Evolutionary conservation across 306 rosid species (phyloP).

Genomic region (Alnus glutinosa): DNA sequence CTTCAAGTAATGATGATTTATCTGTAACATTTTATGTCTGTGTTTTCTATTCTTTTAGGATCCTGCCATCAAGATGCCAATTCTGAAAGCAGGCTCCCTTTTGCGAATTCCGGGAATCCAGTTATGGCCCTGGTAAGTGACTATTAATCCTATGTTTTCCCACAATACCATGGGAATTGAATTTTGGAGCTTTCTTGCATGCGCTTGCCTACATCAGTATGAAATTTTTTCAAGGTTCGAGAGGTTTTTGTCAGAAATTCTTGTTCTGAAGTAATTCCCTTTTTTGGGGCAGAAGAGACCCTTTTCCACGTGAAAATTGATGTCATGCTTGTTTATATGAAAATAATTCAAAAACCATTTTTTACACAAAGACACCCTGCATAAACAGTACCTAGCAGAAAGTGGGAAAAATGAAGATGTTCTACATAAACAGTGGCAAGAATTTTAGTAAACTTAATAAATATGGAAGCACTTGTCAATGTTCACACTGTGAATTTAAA

Average conservation of each 20-base stretch:
- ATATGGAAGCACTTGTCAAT: neutral
- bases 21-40: slow-evolving; percentile 35
- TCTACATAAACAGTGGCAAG: neutral
- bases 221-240: neutral
- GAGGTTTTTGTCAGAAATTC: neutral
- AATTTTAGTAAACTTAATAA: too few relatives aligned
- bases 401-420: too few relatives aligned
- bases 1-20: slow-evolving; percentile 17
- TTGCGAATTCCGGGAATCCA: slow-evolving; percentile 95
- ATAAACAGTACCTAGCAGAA: neutral
- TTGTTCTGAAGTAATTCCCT: neutral
- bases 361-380: neutral
- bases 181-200: neutral
- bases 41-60: slow-evolving; percentile 44
- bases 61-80: slow-evolving; percentile 51
- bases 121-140: slow-evolving; percentile 93
- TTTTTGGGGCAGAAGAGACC: too few relatives aligned
- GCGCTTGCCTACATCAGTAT: neutral
- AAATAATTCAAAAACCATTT: neutral
- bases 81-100: slow-evolving; percentile 69
- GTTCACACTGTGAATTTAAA: neutral
- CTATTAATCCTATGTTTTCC: slow-evolving; percentile 30
- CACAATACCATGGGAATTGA: neutral
- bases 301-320: neutral
- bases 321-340: neutral